Conservation (phyloP, 495 filamentous ascomycete species). For the Hypoxylon crocopeplum region DNA sequence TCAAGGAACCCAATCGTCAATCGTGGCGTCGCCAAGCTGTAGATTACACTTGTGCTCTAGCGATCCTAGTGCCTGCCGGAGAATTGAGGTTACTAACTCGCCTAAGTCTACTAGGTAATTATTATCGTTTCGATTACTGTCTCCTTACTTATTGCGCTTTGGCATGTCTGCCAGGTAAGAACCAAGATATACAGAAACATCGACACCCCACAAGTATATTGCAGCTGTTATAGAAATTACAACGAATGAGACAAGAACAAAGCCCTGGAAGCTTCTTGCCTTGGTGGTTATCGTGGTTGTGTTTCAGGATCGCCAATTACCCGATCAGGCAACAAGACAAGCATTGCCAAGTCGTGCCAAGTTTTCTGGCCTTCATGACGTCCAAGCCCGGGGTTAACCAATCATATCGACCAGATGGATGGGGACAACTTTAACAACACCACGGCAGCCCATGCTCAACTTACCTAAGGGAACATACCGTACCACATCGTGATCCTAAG, state of each 20-base stretch:
- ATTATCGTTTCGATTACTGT: too few species aligned
- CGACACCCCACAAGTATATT: not conserved
- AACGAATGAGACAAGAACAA: not conserved
- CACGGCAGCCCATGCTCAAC: slow-evolving; percentile 9
- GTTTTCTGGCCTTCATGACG: slow-evolving; percentile 27
- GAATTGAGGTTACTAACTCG: too few species aligned
- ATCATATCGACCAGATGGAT: slow-evolving; percentile 4
- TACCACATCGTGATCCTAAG: slow-evolving; percentile 18
- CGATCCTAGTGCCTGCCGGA: too few species aligned
- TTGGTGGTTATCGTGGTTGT: not conserved
- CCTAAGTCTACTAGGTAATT: too few species aligned
- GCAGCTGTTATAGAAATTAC: not conserved
- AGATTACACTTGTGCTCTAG: too few species aligned
- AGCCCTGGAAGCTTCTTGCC: not conserved
- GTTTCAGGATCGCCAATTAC: slow-evolving; percentile 24
- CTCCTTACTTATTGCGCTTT: too few species aligned
- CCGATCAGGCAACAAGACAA: slow-evolving; percentile 24
- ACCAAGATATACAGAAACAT: too few species aligned
- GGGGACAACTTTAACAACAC: slow-evolving; percentile 6
- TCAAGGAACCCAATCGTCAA: not conserved
- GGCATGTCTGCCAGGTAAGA: too few species aligned
- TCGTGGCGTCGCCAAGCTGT: not conserved
- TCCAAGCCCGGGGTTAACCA: slow-evolving; percentile 1
- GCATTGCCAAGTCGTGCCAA: slow-evolving; percentile 31
- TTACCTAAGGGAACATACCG: slow-evolving; percentile 13